These are phyloP conservation scores for Casuarina cunninghamiana DNA, from an alignment of 306 rosid species.

Conservation along the genomic window DNA sequence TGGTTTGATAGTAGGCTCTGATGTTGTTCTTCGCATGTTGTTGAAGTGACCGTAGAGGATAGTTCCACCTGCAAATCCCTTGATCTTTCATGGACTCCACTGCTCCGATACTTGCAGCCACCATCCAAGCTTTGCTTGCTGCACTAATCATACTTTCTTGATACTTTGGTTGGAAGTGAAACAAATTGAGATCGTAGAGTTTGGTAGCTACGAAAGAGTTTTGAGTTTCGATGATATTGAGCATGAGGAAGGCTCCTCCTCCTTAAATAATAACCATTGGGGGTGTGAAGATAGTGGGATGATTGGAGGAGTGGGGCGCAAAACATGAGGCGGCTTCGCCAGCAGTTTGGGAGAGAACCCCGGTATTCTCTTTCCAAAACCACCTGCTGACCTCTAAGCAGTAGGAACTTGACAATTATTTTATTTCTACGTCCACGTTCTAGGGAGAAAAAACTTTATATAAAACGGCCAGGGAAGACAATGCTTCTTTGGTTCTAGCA, in stretches of 20 bases:
- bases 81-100: conserved; percentile 36
- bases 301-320: neutral
- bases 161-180: neutral
- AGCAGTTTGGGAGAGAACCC: conserved; percentile 2
- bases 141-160: neutral
- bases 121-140: conserved; percentile 31
- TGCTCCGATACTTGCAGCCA: conserved; percentile 31
- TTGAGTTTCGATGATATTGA: neutral
- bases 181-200: neutral
- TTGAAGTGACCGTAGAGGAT: conserved; percentile 14
- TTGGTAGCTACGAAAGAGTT: neutral
- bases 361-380: neutral
- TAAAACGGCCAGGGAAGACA: too few species aligned
- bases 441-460: too few species aligned
- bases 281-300: neutral
- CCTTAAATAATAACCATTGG: neutral
- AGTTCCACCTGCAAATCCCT: conserved; percentile 31
- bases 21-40: conserved; percentile 25
- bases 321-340: neutral
- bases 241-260: neutral
- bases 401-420: too few species aligned
- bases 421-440: too few species aligned
- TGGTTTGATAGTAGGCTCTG: conserved; percentile 26
- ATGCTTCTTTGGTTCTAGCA: too few species aligned
- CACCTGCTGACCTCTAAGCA: neutral